Conservation (phyloP, 257 asterid species). For the Fraxinus anomala region DNA sequence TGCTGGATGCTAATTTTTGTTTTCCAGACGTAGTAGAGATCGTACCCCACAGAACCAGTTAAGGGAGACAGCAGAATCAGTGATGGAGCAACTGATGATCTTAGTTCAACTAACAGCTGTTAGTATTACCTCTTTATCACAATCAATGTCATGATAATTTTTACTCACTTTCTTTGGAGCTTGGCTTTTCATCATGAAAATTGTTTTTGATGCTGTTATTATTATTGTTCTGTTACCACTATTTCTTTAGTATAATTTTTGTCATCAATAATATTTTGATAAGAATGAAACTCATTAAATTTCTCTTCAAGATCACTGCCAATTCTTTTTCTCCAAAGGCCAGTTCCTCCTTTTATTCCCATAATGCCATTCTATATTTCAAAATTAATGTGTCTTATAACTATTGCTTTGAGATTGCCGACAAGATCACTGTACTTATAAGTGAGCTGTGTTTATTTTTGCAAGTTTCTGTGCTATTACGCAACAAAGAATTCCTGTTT, state of each 20-base stretch:
- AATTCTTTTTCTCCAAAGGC: not conserved
- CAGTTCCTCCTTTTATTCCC: not conserved
- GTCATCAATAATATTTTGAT: not conserved
- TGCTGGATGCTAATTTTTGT: constrained; percentile 7
- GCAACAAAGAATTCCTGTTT: not conserved
- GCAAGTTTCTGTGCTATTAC: not conserved
- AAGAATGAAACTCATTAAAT: not conserved
- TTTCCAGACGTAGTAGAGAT: constrained; percentile 65
- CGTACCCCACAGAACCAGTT: constrained; percentile 57
- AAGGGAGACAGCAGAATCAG: constrained; percentile 59
- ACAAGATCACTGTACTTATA: constrained; percentile 3
- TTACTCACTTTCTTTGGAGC: constrained; percentile 4
- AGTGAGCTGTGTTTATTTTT: not conserved
- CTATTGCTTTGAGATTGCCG: constrained; percentile 12
- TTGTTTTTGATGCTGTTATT: not conserved
- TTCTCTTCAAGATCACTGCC: not conserved
- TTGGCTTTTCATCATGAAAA: not conserved
- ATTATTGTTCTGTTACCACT: not conserved
- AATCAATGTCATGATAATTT: constrained; percentile 2
- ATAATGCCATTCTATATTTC: not conserved
- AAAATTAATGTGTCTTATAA: not conserved
- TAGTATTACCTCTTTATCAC: constrained; percentile 37
- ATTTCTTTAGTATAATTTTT: constrained; percentile 5
- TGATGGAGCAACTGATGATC: constrained; percentile 67
- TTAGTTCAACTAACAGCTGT: constrained; percentile 77